Base-by-base conservation (phyloP, 306 rosid genomes). In the Trifolium pratense region DNA sequence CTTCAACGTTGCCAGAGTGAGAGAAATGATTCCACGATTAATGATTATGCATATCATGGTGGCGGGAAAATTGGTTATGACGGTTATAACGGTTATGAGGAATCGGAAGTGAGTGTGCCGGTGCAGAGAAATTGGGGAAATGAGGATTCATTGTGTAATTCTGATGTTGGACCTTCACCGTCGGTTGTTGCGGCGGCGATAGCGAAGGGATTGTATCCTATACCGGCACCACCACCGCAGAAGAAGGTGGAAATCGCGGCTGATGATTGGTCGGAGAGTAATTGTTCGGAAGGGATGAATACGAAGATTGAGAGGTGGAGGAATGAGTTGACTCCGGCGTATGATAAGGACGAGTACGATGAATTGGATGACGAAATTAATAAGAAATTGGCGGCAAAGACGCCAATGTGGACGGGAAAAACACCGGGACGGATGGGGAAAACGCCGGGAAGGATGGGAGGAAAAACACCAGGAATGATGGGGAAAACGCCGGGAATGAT, bases 261-360 rank as follows among this genome's bases (percentile, higher is more conserved):
- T 37, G 94, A 86, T 2, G 95, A 75, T 1, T 88, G 97, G 94
- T 58, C 86, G 34, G 90, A 83, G 75, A 57, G 78, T 11, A 88
- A 68, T 8, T 74, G 84, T 23, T 71, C 82, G 5, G 94, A 87
- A 39, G 91, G 87, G 42, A 73, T 91, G 23, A 89, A 75, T 79
- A 85, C 89, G 9, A 93, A 93, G 82, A 91, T 91, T 0, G 89
- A 86, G 70, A 75, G 86, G 53, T 94, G 98, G 98, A 69, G 85
- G 57, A 70, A 78, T 10, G 96, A 89, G 80, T 67, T 89, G 1
- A 85, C 90, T 0, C 88, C 96, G 3, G 76, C 85, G 26, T 84
- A 76, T 48, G 86, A 77, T 31, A 57, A 79, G 31, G 90, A 60
- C 2, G 56, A 78, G 16, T 71, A 8, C 23, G 65, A 31, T 0